Conservation (phyloP, 306 rosid genomes). For the Fragaria nilgerrensis region DNA sequence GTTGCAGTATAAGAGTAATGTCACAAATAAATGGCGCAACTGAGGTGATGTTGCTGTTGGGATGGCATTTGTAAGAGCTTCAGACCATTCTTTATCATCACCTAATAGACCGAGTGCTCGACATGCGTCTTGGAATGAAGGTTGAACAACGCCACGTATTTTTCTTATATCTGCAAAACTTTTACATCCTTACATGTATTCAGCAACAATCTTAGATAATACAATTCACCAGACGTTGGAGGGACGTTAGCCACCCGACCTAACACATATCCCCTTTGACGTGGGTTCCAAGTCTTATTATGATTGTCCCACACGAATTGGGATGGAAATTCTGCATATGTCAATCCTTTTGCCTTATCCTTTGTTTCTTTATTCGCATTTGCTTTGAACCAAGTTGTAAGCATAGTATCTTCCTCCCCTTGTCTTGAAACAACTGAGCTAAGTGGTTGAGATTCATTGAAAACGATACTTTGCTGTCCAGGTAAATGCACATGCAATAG, state of each 20-base stretch:
- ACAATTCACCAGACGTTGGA: neutral
- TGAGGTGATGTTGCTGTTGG: neutral
- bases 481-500: neutral
- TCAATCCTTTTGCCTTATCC: neutral
- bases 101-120: neutral
- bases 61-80: neutral
- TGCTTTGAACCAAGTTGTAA: neutral
- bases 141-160: neutral
- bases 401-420: neutral
- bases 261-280: neutral
- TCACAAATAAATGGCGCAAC: neutral
- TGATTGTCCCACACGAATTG: neutral
- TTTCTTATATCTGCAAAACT: neutral
- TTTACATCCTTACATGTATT: neutral
- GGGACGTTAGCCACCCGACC: neutral
- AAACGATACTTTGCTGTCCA: neutral
- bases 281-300: neutral
- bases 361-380: too few relatives aligned
- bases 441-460: neutral
- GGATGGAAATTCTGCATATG: neutral
- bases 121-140: neutral
- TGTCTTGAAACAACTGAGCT: neutral
- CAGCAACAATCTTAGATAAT: neutral
- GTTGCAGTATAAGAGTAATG: neutral
- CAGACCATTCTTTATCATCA: slow-evolving; percentile 9